Base-by-base conservation (phyloP, 805 yeast genomes). In the Saturnispora sekii region DNA sequence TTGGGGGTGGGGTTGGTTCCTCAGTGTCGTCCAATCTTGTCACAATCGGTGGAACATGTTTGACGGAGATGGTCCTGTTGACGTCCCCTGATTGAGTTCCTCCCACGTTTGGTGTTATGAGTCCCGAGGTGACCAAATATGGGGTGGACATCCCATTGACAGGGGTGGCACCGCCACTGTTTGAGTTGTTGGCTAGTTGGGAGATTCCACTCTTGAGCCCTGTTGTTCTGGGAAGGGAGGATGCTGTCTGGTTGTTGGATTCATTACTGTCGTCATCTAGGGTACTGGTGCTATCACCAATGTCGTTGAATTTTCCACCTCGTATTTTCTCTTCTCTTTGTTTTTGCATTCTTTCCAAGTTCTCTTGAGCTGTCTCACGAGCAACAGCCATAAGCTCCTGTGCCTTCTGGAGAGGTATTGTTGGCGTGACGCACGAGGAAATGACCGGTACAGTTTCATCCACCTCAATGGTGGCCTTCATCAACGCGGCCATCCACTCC, bases 381-480 rank as follows among this genome's bases (percentile, higher is more conserved):
- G 95, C 93, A 53, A 81, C 84, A 2, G 85, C 81, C 55, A 87
- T 69, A 61, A 93, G 63, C 56, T 81, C 95, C 63, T 87, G 95
- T 0, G 98, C 98, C 54, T 78, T 80, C 40, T 79, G 76, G 50
- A 93, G 67, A 10, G 95, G 80, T 8, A 93, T 88, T 0, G 97
- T 90, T n/a, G 98, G 97, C 0, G 97, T 87, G 10, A 84, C 81
- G 61, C 95, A 90, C 12, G 96, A 84, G 48, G 95, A 83, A 9
- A 89, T 81, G 2, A 87, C 93, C 1, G 98, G 97, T 11, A 84
- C 86, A 2, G 84, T 64, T 46, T 93, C 97, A 64, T 93, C 98
- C 45, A 94, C 72, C 59, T 93, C 99, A 55, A 93, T 94, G 0
- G 97, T 93, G 0, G 97, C 95, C 48, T 89, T 87, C 78, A 89